Evolutionary conservation across 495 filamentous ascomycete species (phyloP).

Genomic region (Xylaria nigripes): DNA sequence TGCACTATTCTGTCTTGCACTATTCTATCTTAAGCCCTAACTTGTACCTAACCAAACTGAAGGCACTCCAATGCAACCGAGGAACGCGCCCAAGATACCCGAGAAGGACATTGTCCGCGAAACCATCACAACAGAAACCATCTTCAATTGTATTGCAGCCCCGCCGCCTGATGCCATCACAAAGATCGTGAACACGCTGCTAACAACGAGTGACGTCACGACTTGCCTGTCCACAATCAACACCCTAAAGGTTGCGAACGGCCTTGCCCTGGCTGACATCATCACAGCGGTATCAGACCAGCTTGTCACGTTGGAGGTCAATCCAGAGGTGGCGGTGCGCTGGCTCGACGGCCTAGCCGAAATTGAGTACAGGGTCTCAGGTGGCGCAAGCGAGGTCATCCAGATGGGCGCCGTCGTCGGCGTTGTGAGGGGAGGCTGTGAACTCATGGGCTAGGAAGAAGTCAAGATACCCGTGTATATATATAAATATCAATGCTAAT

Average conservation of each 20-base stretch:
- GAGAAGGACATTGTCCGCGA: slow-evolving; percentile 60
- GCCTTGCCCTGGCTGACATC: slow-evolving; percentile 91
- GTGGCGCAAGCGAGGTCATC: slow-evolving; percentile 78
- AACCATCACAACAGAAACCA: slow-evolving; percentile 78
- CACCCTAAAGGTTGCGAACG: slow-evolving; percentile 72
- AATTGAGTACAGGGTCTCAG: slow-evolving; percentile 82
- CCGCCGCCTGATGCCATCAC: slow-evolving; percentile 85
- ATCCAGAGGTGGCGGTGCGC: slow-evolving; percentile 73
- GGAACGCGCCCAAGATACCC: slow-evolving; percentile 50
- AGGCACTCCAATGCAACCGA: slow-evolving; percentile 62
- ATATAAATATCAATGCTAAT: background rate
- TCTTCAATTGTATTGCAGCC: slow-evolving; percentile 96
- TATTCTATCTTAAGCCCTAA: background rate
- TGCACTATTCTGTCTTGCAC: background rate
- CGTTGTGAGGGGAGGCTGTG: slow-evolving; percentile 77
- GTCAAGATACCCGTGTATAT: slow-evolving; percentile 4
- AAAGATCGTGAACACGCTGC: slow-evolving; percentile 72
- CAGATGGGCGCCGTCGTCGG: slow-evolving; percentile 92
- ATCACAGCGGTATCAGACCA: slow-evolving; percentile 77
- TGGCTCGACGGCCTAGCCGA: slow-evolving; percentile 92
- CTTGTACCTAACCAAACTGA: slow-evolving; percentile 18
- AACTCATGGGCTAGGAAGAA: slow-evolving; percentile 46
- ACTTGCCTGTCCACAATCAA: slow-evolving; percentile 81
- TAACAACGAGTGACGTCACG: slow-evolving; percentile 75
- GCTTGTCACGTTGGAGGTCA: slow-evolving; percentile 73